Evolutionary conservation across 1,139 yeast species (phyloP).

Genomic region (Keqinozyma sinolaborantium): DNA sequence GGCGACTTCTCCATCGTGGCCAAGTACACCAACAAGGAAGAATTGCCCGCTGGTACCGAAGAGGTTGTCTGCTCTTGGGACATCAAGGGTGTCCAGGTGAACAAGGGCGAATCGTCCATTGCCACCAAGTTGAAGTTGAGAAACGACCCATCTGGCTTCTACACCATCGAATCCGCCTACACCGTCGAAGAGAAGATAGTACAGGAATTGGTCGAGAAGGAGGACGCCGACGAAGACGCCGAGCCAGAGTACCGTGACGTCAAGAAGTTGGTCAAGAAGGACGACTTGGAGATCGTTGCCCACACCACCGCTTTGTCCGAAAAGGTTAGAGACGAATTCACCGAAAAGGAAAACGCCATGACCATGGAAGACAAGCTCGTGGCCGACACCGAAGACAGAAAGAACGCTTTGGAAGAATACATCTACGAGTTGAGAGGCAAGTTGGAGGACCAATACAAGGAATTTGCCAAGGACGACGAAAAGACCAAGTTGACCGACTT

Average conservation of each 20-base stretch:
- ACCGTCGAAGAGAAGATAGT: constrained; percentile 89
- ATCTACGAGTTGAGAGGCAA: constrained; percentile 97
- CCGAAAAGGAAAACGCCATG: constrained; percentile 84
- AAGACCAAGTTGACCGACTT: constrained; percentile 71
- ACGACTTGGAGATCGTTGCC: constrained; percentile 58
- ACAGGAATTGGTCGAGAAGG: constrained; percentile 75
- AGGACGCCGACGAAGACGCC: constrained; percentile 46
- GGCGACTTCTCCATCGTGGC: constrained; percentile 88
- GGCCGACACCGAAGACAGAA: constrained; percentile 98
- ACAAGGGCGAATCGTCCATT: constrained; percentile 72
- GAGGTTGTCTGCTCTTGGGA: constrained; percentile 79
- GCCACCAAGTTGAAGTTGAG: constrained; percentile 92
- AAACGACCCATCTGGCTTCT: constrained; percentile 95
- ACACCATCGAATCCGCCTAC: constrained; percentile 91
- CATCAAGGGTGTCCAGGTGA: constrained; percentile 78
- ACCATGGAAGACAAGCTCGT: constrained; percentile 91
- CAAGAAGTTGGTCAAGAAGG: constrained; percentile 92
- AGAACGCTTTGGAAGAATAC: constrained; percentile 97
- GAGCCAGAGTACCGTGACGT: constrained; percentile 90
- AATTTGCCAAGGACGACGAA: constrained; percentile 88
- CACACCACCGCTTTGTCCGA: constrained; percentile 67
- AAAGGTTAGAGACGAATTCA: constrained; percentile 51
- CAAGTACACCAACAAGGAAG: constrained; percentile 71
- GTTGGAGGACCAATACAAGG: constrained; percentile 86
- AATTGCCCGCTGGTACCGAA: constrained; percentile 70